Base-by-base conservation (phyloP, 441 rosid genomes). In the Corymbia citriodora region DNA sequence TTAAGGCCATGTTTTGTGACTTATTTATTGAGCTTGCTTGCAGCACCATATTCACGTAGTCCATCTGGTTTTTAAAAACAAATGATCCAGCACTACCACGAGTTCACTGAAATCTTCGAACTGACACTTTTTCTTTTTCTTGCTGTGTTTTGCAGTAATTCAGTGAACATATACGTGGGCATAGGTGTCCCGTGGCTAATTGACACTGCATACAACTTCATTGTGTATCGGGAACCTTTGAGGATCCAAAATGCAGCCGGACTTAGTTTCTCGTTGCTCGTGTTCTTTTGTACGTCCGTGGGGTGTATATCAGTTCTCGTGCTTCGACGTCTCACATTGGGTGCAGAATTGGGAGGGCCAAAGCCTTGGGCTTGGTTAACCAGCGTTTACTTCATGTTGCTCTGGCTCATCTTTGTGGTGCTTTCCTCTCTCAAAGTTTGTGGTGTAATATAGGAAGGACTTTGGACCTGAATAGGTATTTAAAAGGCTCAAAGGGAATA, bases 321-420 rank as follows among this genome's bases (percentile, higher is more conserved):
- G 68, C 89, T 95, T 87, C 94, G 99, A 92, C 95, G 99, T 49
- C 90, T 96, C 88, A 95, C 93, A 4, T 88, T 98, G 88, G 99
- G 98, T 25, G 99, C 97, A 21, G 99, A 98, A 93, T 96, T 98
- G 36, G 99, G 99, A 93, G 99, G 98, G 36, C 97, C 98, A 88
- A 94, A 95, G 94, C 54, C 95, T 40, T 97, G 99, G 99, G 99
- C 99, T 3, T 97, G 99, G 98, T 90, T 94, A 79, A 95, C 99
- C 21, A 93, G 93, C 89, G 90, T 87, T 2, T 96, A 92, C 90
- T 95, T 98, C 89, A 96, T 98, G 96, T 79, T 96, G 94, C 99
- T 97, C 61, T 96, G 99, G 99, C 55, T 96, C 89, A 91, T 96
- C 90, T 96, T 97, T 90, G 95, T 96, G 33, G 97, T 94, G 89